Conservation (phyloP, 306 rosid genomes). For the Cicer yamashitae region DNA sequence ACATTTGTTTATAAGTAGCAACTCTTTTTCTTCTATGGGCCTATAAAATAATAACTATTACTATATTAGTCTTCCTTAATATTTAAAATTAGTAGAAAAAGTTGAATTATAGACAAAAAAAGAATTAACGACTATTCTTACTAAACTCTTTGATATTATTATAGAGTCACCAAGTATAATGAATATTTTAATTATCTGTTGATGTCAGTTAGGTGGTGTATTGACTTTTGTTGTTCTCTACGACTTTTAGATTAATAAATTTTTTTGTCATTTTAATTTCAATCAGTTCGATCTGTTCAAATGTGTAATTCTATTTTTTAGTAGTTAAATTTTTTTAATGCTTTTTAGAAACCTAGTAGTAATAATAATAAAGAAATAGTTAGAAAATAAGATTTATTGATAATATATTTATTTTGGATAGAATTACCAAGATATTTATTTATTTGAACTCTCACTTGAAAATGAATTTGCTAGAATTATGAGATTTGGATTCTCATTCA, state of each 20-base stretch:
- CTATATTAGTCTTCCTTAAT: neutral
- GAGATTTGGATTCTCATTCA: neutral
- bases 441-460: neutral
- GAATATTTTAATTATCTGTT: neutral
- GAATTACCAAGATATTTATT: neutral
- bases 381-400: neutral
- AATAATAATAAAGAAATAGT: neutral
- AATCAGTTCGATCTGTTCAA: neutral
- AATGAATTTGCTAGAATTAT: slow-evolving; percentile 2
- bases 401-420: neutral
- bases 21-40: neutral
- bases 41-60: neutral
- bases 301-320: no score
- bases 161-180: neutral
- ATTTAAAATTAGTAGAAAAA: neutral
- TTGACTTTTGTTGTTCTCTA: neutral
- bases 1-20: neutral
- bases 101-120: neutral
- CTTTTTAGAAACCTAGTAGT: neutral
- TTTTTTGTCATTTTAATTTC: neutral
- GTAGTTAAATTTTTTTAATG: neutral
- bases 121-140: neutral
- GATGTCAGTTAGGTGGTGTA: neutral
- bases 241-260: neutral
- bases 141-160: neutral